Evolutionary conservation across 2,329 filamentous ascomycete genomes (phyloP).

Genomic region (Trichocomaceae sp.): DNA sequence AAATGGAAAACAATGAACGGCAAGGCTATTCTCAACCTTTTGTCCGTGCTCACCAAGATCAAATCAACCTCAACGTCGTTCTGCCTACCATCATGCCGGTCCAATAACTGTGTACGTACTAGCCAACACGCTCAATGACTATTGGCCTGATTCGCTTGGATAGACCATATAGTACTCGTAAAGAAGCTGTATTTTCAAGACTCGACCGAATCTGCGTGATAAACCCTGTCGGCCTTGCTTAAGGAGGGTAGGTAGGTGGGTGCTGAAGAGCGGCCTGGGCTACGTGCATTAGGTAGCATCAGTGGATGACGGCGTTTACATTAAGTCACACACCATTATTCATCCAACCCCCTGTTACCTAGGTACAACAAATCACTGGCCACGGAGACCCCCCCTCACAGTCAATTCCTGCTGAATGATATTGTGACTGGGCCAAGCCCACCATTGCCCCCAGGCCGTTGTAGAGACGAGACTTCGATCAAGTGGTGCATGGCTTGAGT

Average conservation of each 20-base stretch:
- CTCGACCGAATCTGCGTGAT: slow-evolving; percentile 2
- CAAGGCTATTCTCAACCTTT: neutral
- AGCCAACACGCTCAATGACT: neutral
- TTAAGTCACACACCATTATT: no score
- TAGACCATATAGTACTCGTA: neutral
- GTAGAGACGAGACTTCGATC: neutral
- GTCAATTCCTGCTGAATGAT: neutral
- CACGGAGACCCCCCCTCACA: neutral
- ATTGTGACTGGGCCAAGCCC: neutral
- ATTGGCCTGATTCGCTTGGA: neutral
- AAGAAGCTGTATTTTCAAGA: neutral
- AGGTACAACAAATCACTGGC: neutral
- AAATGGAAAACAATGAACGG: neutral
- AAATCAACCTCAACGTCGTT: neutral
- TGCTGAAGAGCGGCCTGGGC: no score
- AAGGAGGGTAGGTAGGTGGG: neutral
- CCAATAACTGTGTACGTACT: neutral
- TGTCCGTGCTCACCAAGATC: slow-evolving; percentile 3
- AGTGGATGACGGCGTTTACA: no score
- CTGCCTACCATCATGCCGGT: neutral
- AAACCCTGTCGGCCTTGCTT: neutral
- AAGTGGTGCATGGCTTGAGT: neutral
- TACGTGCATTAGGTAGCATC: no score
- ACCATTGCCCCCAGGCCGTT: neutral
- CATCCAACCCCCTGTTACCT: no score